Percentiles rank a stretch among this genome's conserved stretches.
Conservation (phyloP, 2,329 filamentous ascomycete genomes). For the Pseudopyricularia javanii region DNA sequence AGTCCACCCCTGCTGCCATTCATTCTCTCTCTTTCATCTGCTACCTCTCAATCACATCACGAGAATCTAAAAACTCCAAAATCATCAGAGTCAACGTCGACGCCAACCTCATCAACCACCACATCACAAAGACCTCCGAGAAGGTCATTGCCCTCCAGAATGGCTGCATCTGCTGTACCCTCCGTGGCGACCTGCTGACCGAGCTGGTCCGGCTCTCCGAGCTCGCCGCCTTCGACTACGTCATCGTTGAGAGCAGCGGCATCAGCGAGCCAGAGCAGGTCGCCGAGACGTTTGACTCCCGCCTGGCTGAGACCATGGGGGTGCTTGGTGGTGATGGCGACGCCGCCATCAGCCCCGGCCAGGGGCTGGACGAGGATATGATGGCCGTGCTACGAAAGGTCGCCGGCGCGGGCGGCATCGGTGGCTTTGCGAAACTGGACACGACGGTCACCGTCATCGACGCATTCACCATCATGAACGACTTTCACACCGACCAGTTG, state of each 20-base stretch:
- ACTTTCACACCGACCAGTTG: slow-evolving; percentile 60
- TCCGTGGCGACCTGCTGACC: slow-evolving; percentile 58
- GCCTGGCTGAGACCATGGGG: slow-evolving; percentile 34
- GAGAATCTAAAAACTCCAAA: too few species aligned
- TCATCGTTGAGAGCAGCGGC: slow-evolving; percentile 59
- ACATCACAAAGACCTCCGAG: slow-evolving; percentile 45
- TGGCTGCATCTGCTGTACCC: slow-evolving; percentile 65
- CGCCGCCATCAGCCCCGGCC: slow-evolving; percentile 4
- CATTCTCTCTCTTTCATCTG: not conserved
- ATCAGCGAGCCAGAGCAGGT: slow-evolving; percentile 66
- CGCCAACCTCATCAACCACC: slow-evolving; percentile 46
- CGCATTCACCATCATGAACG: slow-evolving; percentile 59
- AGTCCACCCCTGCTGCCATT: slow-evolving; percentile 9
- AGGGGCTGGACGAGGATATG: slow-evolving; percentile 3
- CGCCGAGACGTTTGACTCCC: slow-evolving; percentile 57
- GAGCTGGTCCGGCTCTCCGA: slow-evolving; percentile 55
- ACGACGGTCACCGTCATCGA: slow-evolving; percentile 64
- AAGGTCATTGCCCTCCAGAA: slow-evolving; percentile 59
- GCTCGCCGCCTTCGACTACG: slow-evolving; percentile 54
- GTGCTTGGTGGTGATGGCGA: slow-evolving; percentile 17
- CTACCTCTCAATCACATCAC: too few species aligned
- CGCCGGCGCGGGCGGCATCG: slow-evolving; percentile 44
- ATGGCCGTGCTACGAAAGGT: slow-evolving; percentile 14
- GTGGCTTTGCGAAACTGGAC: slow-evolving; percentile 54
- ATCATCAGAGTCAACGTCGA: slow-evolving; percentile 47